Conservation (phyloP, 106 monocot genomes). For the Dactylorhiza incarnata region DNA sequence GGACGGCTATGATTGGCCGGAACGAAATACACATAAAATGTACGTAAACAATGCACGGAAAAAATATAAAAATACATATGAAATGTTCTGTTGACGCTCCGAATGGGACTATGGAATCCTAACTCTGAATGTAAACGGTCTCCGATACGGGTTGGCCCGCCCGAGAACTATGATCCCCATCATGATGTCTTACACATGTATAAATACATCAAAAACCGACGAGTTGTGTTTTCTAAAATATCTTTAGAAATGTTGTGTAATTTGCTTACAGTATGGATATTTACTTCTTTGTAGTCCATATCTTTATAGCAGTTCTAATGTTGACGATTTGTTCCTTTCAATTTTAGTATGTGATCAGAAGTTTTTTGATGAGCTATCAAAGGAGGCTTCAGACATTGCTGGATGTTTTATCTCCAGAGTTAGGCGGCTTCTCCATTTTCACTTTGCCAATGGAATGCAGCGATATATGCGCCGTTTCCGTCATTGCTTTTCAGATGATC, state of each 20-base stretch:
- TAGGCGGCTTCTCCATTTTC: slow-evolving; percentile 37
- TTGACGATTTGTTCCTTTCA: slow-evolving; percentile 5
- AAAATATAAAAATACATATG: no score
- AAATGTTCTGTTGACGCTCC: no score
- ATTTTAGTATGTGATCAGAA: slow-evolving; percentile 54
- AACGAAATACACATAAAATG: no score
- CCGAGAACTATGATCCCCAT: no score
- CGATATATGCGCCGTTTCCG: slow-evolving; percentile 41
- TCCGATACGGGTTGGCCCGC: no score
- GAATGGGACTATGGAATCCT: no score
- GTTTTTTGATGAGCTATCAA: slow-evolving; percentile 64
- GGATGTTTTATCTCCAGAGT: slow-evolving; percentile 65
- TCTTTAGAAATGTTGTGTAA: not conserved
- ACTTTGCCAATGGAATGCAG: slow-evolving; percentile 32
- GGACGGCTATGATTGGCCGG: no score
- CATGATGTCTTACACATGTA: no score
- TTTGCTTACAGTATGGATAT: not conserved
- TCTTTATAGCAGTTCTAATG: not conserved
- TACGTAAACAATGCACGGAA: no score
- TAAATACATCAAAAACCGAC: no score
- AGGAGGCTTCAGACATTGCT: slow-evolving; percentile 68
- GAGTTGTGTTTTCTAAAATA: not conserved
- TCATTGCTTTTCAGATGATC: slow-evolving; percentile 52
- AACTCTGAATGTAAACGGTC: no score
- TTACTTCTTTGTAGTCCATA: slow-evolving; percentile 2